These are phyloP conservation scores for Nitzschia putrida DNA, from an alignment of 108 stramenopile genomes.

Conservation along the genomic window DNA sequence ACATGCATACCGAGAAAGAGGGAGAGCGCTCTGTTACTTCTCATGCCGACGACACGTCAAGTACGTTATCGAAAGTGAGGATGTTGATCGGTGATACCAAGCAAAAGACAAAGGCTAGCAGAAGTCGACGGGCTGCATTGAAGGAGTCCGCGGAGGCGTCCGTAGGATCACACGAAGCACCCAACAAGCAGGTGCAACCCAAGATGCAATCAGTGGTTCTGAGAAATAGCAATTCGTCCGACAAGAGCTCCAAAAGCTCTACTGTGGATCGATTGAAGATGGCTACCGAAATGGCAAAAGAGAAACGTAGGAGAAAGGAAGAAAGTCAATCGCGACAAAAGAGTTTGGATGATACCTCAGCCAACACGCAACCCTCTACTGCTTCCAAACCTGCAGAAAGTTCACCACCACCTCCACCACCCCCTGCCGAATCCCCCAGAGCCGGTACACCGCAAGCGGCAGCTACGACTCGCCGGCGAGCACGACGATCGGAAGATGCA, in stretches of 20 bases:
- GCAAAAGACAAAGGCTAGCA: background rate
- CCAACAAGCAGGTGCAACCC: no score
- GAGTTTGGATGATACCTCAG: constrained; percentile 1
- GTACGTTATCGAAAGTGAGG: background rate
- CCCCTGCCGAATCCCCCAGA: no score
- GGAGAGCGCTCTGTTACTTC: no score
- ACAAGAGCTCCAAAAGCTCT: background rate
- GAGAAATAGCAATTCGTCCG: background rate
- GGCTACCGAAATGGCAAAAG: constrained; percentile 4
- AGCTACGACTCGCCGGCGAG: no score
- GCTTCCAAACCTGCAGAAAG: no score
- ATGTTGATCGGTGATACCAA: background rate
- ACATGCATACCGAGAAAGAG: no score
- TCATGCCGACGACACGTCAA: background rate
- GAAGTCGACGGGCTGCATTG: background rate
- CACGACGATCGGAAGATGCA: no score
- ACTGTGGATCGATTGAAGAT: constrained; percentile 3
- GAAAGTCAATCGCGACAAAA: constrained; percentile 15
- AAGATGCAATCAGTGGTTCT: background rate
- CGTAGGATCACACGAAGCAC: background rate
- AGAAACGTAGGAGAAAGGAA: constrained; percentile 10
- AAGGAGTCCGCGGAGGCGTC: background rate
- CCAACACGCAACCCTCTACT: no score
- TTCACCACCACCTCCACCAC: no score
- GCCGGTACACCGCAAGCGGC: no score